phyloP scores from a whole-genome alignment of 2,329 filamentous ascomycete genomes.

The Chrysosporium keratinophilum region DNA sequence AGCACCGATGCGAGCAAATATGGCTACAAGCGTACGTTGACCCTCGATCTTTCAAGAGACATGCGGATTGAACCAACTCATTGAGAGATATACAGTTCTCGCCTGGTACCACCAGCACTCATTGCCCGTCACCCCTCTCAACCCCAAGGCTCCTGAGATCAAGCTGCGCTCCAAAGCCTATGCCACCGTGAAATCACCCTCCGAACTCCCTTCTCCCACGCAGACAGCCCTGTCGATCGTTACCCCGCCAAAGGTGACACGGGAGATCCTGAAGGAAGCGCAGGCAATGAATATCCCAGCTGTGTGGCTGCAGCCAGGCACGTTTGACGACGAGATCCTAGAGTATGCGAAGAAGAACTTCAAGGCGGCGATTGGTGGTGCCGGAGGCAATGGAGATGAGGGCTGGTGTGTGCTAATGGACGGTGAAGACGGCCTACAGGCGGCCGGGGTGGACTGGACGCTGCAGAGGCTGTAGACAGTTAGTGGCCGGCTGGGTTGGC shows the following conservation, averaged over 20 bases:
- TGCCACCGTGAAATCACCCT: slow-evolving; percentile 55
- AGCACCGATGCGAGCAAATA: slow-evolving; percentile 77
- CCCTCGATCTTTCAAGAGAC: no score
- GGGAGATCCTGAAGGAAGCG: slow-evolving; percentile 65
- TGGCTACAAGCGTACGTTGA: slow-evolving; percentile 65
- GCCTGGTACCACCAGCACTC: slow-evolving; percentile 73
- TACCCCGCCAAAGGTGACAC: slow-evolving; percentile 70
- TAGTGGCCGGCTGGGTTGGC: neutral
- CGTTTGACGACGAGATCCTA: slow-evolving; percentile 66
- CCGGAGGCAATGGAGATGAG: slow-evolving; percentile 55
- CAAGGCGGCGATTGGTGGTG: slow-evolving; percentile 55
- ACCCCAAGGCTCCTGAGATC: slow-evolving; percentile 59
- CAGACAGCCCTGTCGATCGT: slow-evolving; percentile 75
- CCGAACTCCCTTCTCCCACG: slow-evolving; percentile 53
- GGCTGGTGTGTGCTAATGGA: slow-evolving; percentile 86
- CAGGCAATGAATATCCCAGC: slow-evolving; percentile 60
- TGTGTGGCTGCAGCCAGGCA: slow-evolving; percentile 86
- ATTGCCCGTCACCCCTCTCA: slow-evolving; percentile 72
- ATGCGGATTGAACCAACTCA: neutral
- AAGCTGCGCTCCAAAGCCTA: slow-evolving; percentile 50
- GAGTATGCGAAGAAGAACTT: slow-evolving; percentile 60
- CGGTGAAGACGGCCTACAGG: slow-evolving; percentile 51
- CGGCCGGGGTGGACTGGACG: slow-evolving; percentile 46
- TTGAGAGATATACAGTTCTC: slow-evolving; percentile 51
- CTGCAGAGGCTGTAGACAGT: slow-evolving; percentile 31